Conservation (phyloP, 345 rosid genomes). For the Rubroshorea leprosula region DNA sequence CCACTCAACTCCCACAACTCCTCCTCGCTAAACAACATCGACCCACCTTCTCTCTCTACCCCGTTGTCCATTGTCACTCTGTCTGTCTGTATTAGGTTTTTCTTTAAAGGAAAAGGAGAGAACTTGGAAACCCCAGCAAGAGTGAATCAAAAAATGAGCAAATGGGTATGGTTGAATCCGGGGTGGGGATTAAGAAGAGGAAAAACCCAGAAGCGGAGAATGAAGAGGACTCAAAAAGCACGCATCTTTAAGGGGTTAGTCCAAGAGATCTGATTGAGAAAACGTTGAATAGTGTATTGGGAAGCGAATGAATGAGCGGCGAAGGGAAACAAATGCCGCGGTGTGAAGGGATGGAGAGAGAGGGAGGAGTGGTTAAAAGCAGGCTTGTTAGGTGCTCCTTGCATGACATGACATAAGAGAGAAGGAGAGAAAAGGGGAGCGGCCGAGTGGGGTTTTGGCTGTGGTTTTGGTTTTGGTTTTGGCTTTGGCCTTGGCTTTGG, state of each 20-base stretch:
- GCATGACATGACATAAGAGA: constrained; percentile 57
- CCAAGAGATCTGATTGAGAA: constrained; percentile 49
- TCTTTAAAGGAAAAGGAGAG: background rate
- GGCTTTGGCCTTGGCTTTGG: constrained; percentile 16
- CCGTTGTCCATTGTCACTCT: constrained; percentile 55
- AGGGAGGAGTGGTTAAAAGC: background rate
- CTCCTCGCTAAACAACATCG: constrained; percentile 68
- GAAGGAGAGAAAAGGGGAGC: background rate
- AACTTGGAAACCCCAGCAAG: constrained; percentile 13
- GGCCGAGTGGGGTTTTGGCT: constrained; percentile 1
- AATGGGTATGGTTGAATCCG: constrained; percentile 22
- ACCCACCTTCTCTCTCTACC: constrained; percentile 42
- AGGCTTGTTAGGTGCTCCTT: constrained; percentile 17
- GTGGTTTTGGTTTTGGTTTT: constrained; percentile 13
- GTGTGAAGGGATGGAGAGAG: constrained; percentile 20
- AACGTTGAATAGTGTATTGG: constrained; percentile 33
- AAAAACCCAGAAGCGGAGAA: constrained; percentile 22
- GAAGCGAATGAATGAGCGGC: constrained; percentile 53
- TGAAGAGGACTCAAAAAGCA: constrained; percentile 27
- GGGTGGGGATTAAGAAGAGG: constrained; percentile 19
- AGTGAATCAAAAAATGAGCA: constrained; percentile 10
- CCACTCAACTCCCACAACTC: constrained; percentile 86
- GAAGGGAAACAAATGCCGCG: constrained; percentile 37
- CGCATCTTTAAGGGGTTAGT: constrained; percentile 42
- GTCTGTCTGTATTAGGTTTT: constrained; percentile 7